Percentiles rank a stretch among this genome's conserved stretches.
phyloP scores from a whole-genome alignment of 176 grass and related monocot genomes.

The Olyra latifolia region DNA sequence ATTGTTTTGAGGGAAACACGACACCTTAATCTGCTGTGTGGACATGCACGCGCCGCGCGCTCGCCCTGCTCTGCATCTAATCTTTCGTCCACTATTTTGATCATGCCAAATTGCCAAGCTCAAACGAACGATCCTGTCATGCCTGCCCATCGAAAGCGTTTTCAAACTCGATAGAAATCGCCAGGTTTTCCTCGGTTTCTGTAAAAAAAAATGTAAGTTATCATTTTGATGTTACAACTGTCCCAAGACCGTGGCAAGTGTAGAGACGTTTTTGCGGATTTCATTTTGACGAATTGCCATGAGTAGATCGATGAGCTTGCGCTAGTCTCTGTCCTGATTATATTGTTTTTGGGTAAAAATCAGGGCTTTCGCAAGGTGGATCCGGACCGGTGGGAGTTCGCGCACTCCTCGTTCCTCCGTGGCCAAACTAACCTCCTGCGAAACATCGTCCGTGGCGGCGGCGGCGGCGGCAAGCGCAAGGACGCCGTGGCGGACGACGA shows the following conservation, averaged over 20 bases:
- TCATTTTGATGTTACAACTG: too few relatives aligned
- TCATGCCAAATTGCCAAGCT: neutral
- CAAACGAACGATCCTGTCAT: neutral
- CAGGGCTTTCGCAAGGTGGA: slow-evolving; percentile 93
- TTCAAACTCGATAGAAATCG: neutral
- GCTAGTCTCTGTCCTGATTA: neutral
- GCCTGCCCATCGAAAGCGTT: neutral
- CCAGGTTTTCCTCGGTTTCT: neutral
- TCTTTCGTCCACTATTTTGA: neutral
- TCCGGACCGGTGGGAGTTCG: slow-evolving; percentile 77
- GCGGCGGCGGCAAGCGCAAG: slow-evolving; percentile 36
- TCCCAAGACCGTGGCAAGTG: neutral
- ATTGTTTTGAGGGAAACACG: neutral
- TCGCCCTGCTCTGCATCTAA: neutral
- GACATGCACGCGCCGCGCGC: neutral
- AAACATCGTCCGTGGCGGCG: slow-evolving; percentile 52
- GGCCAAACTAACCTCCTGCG: slow-evolving; percentile 67
- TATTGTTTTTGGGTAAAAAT: neutral
- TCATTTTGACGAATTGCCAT: neutral
- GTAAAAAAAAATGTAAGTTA: neutral
- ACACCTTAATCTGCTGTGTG: neutral
- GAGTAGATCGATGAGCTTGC: neutral
- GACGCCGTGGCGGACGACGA: slow-evolving; percentile 21
- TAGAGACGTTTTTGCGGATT: neutral
- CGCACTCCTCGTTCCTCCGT: slow-evolving; percentile 66